A percentile compares a stretch with the other conserved stretches of the same genome.
Conservation (phyloP, 2,329 filamentous ascomycete species). For the Cladosporium colombiae region DNA sequence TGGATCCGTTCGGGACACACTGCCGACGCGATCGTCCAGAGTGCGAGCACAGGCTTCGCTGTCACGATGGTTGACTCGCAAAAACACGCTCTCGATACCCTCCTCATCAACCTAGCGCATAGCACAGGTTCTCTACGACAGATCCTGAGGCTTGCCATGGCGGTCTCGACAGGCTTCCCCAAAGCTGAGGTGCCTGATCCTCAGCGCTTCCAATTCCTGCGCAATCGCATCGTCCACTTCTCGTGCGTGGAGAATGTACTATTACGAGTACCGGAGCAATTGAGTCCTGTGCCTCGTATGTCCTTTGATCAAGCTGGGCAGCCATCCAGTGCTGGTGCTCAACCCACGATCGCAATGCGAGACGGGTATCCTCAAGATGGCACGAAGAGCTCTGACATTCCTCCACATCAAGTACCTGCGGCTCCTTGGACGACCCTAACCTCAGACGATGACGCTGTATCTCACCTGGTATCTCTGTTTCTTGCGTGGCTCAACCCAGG, state of each 20-base stretch:
- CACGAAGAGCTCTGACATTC: not conserved
- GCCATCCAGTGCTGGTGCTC: not conserved
- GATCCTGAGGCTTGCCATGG: slow-evolving; percentile 17
- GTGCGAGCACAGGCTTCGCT: not conserved
- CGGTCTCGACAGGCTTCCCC: not conserved
- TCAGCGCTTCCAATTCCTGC: not conserved
- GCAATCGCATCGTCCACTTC: slow-evolving; percentile 9
- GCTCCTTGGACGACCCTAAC: slow-evolving; percentile 19
- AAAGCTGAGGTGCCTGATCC: not conserved
- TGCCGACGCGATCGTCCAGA: not conserved
- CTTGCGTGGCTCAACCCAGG: slow-evolving; percentile 24
- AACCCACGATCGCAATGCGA: not conserved
- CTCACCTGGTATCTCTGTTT: slow-evolving; percentile 22
- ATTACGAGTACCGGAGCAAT: not conserved
- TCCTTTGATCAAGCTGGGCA: not conserved
- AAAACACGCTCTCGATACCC: not conserved
- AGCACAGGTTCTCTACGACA: slow-evolving; percentile 21
- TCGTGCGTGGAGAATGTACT: slow-evolving; percentile 1
- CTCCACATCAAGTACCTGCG: slow-evolving; percentile 14
- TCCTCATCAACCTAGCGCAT: slow-evolving; percentile 20
- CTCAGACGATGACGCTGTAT: slow-evolving; percentile 19
- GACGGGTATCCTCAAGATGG: not conserved
- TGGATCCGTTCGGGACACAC: not conserved
- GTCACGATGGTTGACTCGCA: not conserved
- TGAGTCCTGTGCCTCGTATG: not conserved